Conservation (phyloP, 139 green algal species). For the Haematococcus sp. region DNA sequence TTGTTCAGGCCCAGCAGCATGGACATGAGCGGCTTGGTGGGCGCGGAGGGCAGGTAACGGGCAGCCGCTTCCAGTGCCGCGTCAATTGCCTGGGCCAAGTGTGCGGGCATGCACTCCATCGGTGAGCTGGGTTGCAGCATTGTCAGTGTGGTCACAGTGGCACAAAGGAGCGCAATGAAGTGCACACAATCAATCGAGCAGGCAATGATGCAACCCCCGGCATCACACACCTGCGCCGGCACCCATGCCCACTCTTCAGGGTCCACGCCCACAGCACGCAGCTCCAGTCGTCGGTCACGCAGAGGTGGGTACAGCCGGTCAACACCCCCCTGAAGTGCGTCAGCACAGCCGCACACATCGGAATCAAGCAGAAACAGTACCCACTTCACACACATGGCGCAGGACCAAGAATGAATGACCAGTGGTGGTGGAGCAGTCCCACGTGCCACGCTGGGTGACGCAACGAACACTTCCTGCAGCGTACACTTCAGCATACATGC, state of each 20-base stretch:
- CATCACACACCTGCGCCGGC: conserved; percentile 13
- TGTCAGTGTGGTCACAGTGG: too few species aligned
- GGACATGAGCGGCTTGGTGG: conserved; percentile 2
- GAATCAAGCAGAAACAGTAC: neutral
- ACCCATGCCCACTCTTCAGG: conserved; percentile 24
- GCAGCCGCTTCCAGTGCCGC: conserved; percentile 3
- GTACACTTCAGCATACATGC: too few species aligned
- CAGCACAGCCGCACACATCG: neutral
- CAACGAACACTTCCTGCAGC: too few species aligned
- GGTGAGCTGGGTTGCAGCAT: too few species aligned
- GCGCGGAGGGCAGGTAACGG: neutral
- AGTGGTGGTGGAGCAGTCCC: too few species aligned
- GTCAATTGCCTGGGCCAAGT: neutral
- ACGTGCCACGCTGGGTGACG: too few species aligned
- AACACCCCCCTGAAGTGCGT: neutral
- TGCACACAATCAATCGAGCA: too few species aligned
- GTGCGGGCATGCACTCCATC: neutral
- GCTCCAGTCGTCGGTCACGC: neutral
- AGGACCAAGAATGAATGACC: too few species aligned
- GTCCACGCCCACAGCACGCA: neutral
- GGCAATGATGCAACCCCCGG: too few species aligned
- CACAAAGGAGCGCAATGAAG: neutral
- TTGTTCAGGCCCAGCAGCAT: conserved; percentile 24
- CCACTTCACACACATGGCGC: too few species aligned
- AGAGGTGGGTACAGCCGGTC: conserved; percentile 11